phyloP scores from a whole-genome alignment of 768 basidiomycete genomes.

The Auricularia auricula-judae region DNA sequence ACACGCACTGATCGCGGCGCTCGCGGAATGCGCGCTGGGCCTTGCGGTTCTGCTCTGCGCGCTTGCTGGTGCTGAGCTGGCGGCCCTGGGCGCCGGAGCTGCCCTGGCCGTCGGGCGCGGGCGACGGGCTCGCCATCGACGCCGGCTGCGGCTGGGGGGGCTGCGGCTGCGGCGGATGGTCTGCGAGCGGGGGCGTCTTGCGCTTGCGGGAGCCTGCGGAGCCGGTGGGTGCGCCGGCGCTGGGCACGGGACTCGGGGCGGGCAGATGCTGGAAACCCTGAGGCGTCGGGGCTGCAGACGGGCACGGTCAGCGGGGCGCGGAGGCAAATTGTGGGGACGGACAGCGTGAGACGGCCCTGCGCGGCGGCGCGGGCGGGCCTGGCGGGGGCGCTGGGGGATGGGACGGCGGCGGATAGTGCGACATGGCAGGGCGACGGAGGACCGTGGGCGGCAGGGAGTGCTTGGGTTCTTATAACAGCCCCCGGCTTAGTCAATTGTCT shows the following conservation, averaged over 20 bases:
- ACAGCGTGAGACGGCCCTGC: neutral
- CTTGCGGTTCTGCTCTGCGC: constrained; percentile 91
- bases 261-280: neutral
- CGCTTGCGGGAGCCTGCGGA: constrained; percentile 37
- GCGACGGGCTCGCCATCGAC: neutral
- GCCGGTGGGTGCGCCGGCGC: neutral
- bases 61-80: constrained; percentile 66
- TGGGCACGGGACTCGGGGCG: neutral
- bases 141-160: constrained; percentile 15
- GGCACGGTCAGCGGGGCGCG: neutral
- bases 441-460: too few relatives aligned
- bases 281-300: neutral
- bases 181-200: constrained; percentile 46
- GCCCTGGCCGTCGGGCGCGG: neutral
- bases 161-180: constrained; percentile 8
- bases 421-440: too few relatives aligned
- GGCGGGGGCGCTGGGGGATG: too few relatives aligned
- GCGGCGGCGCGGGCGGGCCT: too few relatives aligned
- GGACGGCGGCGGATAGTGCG: too few relatives aligned
- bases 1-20: constrained; percentile 73
- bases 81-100: constrained; percentile 24
- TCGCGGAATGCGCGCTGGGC: constrained; percentile 88
- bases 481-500: too few relatives aligned
- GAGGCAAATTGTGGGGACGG: neutral
- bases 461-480: too few relatives aligned